Evolutionary conservation across 2,329 filamentous ascomycete genomes (phyloP).

Genomic region (Exophiala phaeomuriformis): DNA sequence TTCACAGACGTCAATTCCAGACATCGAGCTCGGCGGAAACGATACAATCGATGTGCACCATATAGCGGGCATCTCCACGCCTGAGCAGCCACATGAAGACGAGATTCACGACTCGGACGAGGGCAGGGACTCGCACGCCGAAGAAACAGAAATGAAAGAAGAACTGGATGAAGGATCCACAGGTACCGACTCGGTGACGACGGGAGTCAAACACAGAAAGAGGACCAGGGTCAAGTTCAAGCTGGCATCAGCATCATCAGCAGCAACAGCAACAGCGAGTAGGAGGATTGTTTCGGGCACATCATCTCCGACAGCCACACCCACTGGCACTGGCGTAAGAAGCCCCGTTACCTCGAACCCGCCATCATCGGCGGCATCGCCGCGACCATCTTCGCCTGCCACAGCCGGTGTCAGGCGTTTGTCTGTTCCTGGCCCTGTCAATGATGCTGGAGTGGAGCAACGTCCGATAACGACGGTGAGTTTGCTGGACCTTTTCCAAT

Average conservation of each 20-base stretch:
- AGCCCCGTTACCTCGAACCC: not conserved
- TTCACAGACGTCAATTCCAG: not conserved
- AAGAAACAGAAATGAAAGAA: not conserved
- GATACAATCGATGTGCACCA: not conserved
- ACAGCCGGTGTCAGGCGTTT: not conserved
- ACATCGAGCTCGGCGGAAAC: not conserved
- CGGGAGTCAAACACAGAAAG: not conserved
- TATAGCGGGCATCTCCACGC: not conserved
- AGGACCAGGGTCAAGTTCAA: too few species aligned
- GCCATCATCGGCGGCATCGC: not conserved
- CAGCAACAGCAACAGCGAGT: not conserved
- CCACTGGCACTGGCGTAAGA: not conserved
- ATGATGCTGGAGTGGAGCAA: slow-evolving; percentile 7
- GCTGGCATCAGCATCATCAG: not conserved
- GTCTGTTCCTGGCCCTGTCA: not conserved
- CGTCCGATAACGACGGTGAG: slow-evolving; percentile 20
- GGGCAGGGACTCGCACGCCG: not conserved
- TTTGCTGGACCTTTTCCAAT: not conserved
- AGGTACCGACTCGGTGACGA: not conserved
- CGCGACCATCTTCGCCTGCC: not conserved
- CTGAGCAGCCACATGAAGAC: not conserved
- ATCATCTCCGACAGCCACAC: not conserved
- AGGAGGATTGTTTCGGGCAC: not conserved
- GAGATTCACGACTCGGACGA: not conserved
- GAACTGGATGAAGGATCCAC: not conserved